Base-by-base conservation (phyloP, 2,329 filamentous ascomycete genomes). In the Truncatella angustata region DNA sequence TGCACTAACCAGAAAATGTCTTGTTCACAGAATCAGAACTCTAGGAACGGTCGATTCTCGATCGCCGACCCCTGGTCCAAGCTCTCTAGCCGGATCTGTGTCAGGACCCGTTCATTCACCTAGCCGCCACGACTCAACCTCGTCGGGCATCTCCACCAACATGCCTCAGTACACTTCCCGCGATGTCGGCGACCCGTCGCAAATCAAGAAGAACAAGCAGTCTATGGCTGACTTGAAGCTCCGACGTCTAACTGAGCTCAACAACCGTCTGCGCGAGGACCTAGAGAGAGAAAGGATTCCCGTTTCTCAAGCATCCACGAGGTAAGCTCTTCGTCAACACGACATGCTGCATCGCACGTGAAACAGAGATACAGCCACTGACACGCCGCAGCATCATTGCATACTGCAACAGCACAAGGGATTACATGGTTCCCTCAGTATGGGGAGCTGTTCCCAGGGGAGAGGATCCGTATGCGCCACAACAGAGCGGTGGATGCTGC, bases 161-260 rank as follows among this genome's bases (percentile, higher is more conserved):
- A 85, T 86, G 82, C 81, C 84, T 72, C 78, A 82, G 60, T 87
- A 86, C 73, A 85, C 82, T 53, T 85, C 83, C 45, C 80, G 84
- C 63, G 84, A 87, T 67, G 81, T 83, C 56, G 82, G 81, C 72
- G 84, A 87, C 68, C 81, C 82, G 70, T 82, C 81, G 65, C 82
- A 86, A 70, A 82, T 85, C 64, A 85, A 83, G 81, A 96, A 92
- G 79, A 97, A 95, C 79, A 97, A 97, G 81, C 94, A 97, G 78
- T 96, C 91, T 70, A 97, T 99, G 90, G 93, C 93, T 63, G 94
- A 99, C 72, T 84, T 99, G 60, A 99, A 99, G 82, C 85, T 97
- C 66, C 87, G 94, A 66, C 88, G 94, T 60, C 81, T 99, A 73
- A 97, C 92, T 56, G 94, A 99, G 78, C 84, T 99, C 66, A 99